Percentiles rank a stretch among this genome's conserved stretches.
Evolutionary conservation across 1,139 yeast genomes (phyloP).

Genomic region (Yamadazyma friedrichii): DNA sequence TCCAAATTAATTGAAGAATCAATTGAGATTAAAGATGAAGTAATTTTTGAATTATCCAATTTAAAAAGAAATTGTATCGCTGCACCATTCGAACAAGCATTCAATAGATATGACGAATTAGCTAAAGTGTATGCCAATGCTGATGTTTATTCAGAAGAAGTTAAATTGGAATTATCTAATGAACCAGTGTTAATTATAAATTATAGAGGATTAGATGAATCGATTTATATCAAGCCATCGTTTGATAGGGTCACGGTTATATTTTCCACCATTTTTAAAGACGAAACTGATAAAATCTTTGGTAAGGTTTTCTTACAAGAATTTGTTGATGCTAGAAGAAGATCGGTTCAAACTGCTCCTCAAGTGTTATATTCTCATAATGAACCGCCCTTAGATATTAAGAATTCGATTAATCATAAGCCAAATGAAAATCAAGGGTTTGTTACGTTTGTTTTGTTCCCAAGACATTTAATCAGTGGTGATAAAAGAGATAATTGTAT

Average conservation of each 20-base stretch:
- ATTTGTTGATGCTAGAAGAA: conserved; percentile 91
- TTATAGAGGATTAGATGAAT: conserved; percentile 86
- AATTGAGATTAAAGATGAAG: conserved; percentile 46
- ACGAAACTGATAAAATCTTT: conserved; percentile 93
- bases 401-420: conserved; percentile 28
- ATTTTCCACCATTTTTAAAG: conserved; percentile 90
- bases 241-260: conserved; percentile 96
- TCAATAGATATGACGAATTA: conserved; percentile 71
- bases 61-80: conserved; percentile 87
- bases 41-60: conserved; percentile 66
- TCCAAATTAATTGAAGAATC: conserved; percentile 34
- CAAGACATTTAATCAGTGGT: conserved; percentile 68
- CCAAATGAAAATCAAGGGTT: conserved; percentile 60
- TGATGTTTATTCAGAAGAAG: conserved; percentile 50
- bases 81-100: conserved; percentile 89
- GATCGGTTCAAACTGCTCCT: conserved; percentile 97
- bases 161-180: conserved; percentile 45
- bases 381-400: conserved; percentile 92
- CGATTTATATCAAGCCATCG: conserved; percentile 86
- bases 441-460: conserved; percentile 72
- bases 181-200: conserved; percentile 71
- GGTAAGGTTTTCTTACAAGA: conserved; percentile 96
- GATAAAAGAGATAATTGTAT: conserved; percentile 82
- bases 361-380: conserved; percentile 89
- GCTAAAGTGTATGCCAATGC: conserved; percentile 50